Evolutionary conservation across 257 asterid species (phyloP).

Genomic region (Nicotiana sylvestris): DNA sequence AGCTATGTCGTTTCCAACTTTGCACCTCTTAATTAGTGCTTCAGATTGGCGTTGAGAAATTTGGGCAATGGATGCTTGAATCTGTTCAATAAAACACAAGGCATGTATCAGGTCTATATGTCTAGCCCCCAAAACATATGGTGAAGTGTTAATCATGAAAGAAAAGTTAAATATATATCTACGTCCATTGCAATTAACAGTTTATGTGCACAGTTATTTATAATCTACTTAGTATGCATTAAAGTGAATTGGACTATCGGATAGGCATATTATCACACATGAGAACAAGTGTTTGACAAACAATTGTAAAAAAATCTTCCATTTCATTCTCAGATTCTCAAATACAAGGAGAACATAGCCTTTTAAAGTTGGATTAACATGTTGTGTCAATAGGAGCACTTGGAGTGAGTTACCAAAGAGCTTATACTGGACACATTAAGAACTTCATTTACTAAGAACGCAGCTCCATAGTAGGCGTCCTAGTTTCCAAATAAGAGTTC

Average conservation of each 20-base stretch:
- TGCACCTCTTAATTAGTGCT: slow-evolving; percentile 33
- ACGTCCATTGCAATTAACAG: not conserved
- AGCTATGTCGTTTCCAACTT: slow-evolving; percentile 19
- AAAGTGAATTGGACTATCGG: not conserved
- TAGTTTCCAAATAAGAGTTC: not conserved
- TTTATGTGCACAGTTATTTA: not conserved
- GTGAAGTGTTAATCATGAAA: not conserved
- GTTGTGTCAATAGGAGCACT: not conserved
- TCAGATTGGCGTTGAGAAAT: slow-evolving; percentile 34
- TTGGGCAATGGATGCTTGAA: slow-evolving; percentile 38
- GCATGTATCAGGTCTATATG: not conserved
- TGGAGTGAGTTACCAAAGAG: not conserved
- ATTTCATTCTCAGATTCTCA: not conserved
- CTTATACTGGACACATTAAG: not conserved
- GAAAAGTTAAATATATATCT: not conserved
- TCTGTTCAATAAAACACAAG: slow-evolving; percentile 16
- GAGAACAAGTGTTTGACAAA: not conserved
- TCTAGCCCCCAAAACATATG: not conserved
- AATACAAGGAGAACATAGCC: not conserved
- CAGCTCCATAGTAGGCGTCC: not conserved
- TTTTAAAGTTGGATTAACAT: not conserved
- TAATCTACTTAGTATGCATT: not conserved
- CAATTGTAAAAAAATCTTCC: not conserved
- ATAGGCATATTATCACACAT: not conserved
- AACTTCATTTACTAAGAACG: not conserved